Evolutionary conservation across 768 basidiomycete genomes (phyloP), one percentile per base, ranked within the genome.

Genomic region (Cystobasidiopsis lactophilus): DNA sequence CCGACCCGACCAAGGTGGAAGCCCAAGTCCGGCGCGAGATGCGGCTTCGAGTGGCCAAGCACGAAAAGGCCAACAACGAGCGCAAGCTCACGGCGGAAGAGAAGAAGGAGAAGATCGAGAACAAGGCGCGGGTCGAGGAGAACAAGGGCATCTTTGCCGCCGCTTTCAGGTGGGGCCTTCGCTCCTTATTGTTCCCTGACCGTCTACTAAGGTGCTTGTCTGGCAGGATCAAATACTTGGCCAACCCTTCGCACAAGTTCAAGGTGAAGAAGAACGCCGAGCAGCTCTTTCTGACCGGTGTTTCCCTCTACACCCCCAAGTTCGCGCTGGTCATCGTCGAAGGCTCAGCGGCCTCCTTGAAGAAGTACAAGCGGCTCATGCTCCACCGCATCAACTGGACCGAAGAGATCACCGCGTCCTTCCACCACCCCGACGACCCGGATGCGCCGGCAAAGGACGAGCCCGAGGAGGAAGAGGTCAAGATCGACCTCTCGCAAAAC

Each of bases 211-310:
- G 26, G 37, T 39, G 31, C 21, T 37, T 39, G 9, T 43, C 13
- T 19, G 9, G 31, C 63, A 85, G 86, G 69, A 73, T 98, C 59
- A 80, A 81, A 64, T 80, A 75, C 52, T 76, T 98, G 43, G 74
- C 78, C n/a, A 88, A 96, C 64, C 85, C 82, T 1, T 73, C 83
- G 11, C 93, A 98, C 61, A 79, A 83, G 55, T 95, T 85, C 73
- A 98, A 96, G 71, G 83, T 95, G 50, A 78, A 83, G 54, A 88
- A 84, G 72, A 96, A 96, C 61, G 93, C 93, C 1, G 83, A 91
- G 62, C 86, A 93, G 64, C 73, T 80, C 65, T 78, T 76, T 55
- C 72, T 96, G 14, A 79, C 84, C 0, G 93, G 93, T 10, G 69
- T 89, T 33, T 86, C 83, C 62, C 80, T 93, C 62, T 85, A 86